Percentiles rank a stretch among this genome's conserved stretches.
These are phyloP conservation scores for Pichia sp. DNA, from an alignment of 1,139 yeast species.

Conservation along the genomic window DNA sequence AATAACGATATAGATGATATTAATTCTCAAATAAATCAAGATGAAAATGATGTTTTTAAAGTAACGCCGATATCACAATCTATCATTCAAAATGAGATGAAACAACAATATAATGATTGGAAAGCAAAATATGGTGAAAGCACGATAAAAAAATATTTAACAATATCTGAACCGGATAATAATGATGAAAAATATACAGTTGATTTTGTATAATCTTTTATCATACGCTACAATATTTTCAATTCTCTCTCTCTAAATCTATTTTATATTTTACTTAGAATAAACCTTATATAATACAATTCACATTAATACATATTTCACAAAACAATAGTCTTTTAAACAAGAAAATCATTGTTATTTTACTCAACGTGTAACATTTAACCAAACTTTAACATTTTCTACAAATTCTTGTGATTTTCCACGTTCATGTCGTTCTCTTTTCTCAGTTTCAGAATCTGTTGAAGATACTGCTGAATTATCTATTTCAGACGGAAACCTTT, in stretches of 20 bases:
- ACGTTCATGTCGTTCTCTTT: slow-evolving; percentile 6
- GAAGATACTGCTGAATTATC: not conserved
- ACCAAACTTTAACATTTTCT: slow-evolving; percentile 22
- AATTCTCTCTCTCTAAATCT: not conserved
- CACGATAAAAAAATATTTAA: slow-evolving; percentile 8
- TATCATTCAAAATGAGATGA: slow-evolving; percentile 16
- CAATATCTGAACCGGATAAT: slow-evolving; percentile 1
- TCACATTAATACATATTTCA: not conserved
- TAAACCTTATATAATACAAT: slow-evolving; percentile 1
- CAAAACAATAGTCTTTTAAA: not conserved
- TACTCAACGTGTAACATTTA: slow-evolving; percentile 15
- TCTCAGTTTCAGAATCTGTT: slow-evolving; percentile 1
- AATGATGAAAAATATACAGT: slow-evolving; percentile 1
- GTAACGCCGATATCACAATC: slow-evolving; percentile 5
- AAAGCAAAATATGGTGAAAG: slow-evolving; percentile 9
- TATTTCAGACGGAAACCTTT: slow-evolving; percentile 3
- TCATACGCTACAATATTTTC: not conserved
- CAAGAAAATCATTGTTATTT: no score
- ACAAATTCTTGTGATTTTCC: slow-evolving; percentile 13
- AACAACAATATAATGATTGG: slow-evolving; percentile 8
- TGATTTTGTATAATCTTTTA: slow-evolving; percentile 5
- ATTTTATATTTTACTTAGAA: slow-evolving; percentile 2
- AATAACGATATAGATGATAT: slow-evolving; percentile 1
- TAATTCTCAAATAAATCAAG: slow-evolving; percentile 10
- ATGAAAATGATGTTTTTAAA: slow-evolving; percentile 11